Conservation (phyloP, 257 asterid genomes). For the Henckelia pumila region DNA sequence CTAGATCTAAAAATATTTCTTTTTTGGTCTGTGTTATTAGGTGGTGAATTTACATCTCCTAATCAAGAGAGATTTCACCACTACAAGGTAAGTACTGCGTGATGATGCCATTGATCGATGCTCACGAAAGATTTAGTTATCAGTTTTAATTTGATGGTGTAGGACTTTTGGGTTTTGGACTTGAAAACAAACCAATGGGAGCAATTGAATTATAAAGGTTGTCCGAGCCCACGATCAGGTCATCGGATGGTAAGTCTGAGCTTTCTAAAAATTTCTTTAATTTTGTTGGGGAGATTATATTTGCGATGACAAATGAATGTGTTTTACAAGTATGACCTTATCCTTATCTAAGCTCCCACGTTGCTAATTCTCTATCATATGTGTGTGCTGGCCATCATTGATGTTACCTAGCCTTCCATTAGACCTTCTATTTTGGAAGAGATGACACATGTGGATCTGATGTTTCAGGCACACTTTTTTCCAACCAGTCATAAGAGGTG, state of each 20-base stretch:
- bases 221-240: constrained; percentile 99
- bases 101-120: constrained; percentile 5
- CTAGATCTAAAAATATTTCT: constrained; percentile 2
- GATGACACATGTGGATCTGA: no score
- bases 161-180: constrained; percentile 97
- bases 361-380: no score
- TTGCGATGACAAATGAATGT: no score
- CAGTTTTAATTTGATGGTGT: constrained; percentile 30
- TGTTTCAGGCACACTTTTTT: no score
- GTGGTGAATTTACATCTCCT: constrained; percentile 99
- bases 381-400: no score
- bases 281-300: background rate
- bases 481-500: no score
- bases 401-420: no score
- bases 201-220: constrained; percentile 93
- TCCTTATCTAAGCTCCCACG: no score
- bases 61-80: constrained; percentile 99
- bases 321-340: no score
- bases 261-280: constrained; percentile 19
- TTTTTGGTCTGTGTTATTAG: constrained; percentile 37
- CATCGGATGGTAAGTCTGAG: constrained; percentile 78
- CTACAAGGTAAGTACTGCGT: constrained; percentile 69
- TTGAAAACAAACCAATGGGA: constrained; percentile 98
- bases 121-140: constrained; percentile 14
- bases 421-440: no score